phyloP scores from a whole-genome alignment of 1,139 yeast species.

The Tardiomyces depauwii region DNA sequence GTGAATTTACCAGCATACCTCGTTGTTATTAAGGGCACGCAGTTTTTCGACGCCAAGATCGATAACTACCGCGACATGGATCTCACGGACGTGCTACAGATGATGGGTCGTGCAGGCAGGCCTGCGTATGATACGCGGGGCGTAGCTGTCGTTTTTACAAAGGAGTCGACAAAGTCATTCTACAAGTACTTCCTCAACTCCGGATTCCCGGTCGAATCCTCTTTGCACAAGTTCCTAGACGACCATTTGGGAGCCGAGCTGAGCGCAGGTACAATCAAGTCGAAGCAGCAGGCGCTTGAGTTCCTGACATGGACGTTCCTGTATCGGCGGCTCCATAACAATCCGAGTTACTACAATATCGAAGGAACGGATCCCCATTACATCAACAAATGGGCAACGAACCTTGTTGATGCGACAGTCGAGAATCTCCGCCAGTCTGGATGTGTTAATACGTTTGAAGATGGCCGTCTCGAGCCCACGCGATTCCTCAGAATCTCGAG shows the following conservation, averaged over 20 bases:
- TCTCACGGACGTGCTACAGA: constrained; percentile 79
- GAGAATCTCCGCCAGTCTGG: constrained; percentile 57
- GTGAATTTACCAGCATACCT: constrained; percentile 92
- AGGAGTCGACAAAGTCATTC: constrained; percentile 81
- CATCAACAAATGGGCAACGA: constrained; percentile 55
- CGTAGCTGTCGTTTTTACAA: constrained; percentile 87
- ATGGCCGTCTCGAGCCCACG: constrained; percentile 47
- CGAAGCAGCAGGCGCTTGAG: constrained; percentile 83
- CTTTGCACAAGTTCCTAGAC: constrained; percentile 83
- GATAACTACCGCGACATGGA: constrained; percentile 83
- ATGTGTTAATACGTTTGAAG: constrained; percentile 50
- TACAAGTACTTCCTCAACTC: constrained; percentile 89
- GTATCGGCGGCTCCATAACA: constrained; percentile 86
- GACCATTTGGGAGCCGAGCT: constrained; percentile 97
- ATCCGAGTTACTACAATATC: constrained; percentile 90
- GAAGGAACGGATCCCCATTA: constrained; percentile 49
- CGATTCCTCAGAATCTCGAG: constrained; percentile 80
- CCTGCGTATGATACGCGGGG: constrained; percentile 96
- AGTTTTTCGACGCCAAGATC: constrained; percentile 71
- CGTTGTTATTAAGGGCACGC: constrained; percentile 90
- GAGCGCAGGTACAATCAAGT: constrained; percentile 70
- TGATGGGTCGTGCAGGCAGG: constrained; percentile 95
- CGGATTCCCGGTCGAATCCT: constrained; percentile 97
- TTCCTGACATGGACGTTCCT: constrained; percentile 93
- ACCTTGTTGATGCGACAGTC: constrained; percentile 60